Evolutionary conservation across 495 filamentous ascomycete species (phyloP), one percentile per base, ranked within the genome.

Genomic region (Hypoxylon lenormandii): DNA sequence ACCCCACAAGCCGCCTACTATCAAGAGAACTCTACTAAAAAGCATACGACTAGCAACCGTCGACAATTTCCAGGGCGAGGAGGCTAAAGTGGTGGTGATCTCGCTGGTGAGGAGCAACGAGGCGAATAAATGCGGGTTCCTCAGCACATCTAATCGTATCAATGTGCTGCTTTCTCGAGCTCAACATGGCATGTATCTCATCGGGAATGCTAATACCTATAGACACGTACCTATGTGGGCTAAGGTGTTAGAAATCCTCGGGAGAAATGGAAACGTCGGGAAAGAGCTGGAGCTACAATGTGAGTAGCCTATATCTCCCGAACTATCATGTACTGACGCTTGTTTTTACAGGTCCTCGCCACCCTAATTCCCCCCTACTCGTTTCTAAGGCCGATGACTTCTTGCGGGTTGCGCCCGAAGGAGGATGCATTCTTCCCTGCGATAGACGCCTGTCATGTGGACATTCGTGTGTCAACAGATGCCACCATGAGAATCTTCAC

Each of bases 1-100:
- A 10, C 22, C 23, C 7, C 19, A 60, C 12, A 64, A 55, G 3
- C 30, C 43, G 15, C 10, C 26, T 21, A 19, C 59, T 23, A 59
- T 77, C 47, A 87, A 87, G 67, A 83, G 79, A 18, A 85, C 79
- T 0, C 78, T 93, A 0, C 66, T 88, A 0, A 80, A 89, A n/a
- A 79, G 81, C 11, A 76, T 96, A 2, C 81, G 89, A 22, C 74
- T 92, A 5, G 90, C 92, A n/a, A 95, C 90, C 0, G 87, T 96
- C n/a, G 92, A 95, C 74, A 94, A 92, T 70, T 94, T 94, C 59
- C 91, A 93, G 69, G 90, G 90, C 5, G 91, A 95, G 73, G 91
- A 95, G 70, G 91, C 91, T 12, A 91, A 92, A 53, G 82, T 94
- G 3, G 83, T 95, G 8, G 80, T 95, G n/a, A 82, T 96, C n/a